Base-by-base conservation (phyloP, 371 early-diverging fungal genomes). In the Rhizopus sp. region DNA sequence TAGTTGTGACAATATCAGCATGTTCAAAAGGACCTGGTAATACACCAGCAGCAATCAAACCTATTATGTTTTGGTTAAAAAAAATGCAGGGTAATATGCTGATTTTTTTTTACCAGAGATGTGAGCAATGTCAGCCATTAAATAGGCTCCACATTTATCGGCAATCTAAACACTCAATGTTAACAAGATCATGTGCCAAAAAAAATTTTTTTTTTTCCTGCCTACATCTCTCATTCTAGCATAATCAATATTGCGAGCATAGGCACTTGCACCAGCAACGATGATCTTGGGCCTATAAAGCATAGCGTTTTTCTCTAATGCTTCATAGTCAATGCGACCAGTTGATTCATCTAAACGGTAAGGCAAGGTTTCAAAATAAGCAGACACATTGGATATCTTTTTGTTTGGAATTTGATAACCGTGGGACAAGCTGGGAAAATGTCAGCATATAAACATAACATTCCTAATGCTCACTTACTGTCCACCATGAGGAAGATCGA, bases 71-170 rank as follows among this genome's bases (percentile, higher is more conserved):
- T 23, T 23, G 23, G 23, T 23, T 23, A 23, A 23, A 23, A 23
- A 23, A 23, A 23, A 2, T 23, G 23, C n/a, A 2, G 23, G 23
- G 23, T 23, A 23, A 23, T 23, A 23, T 23, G 23, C 23, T 23
- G 23, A 23, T 23, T 23, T 23, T 15, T 5, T 1, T 23, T 46
- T 46, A 46, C 46, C 98, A 53, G 89, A 84, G 65, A 98, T 92
- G 75, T 99, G 99, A 17, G 99, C 99, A 83, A 99, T 99, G 77
- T 99, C 99, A 59, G 88, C 90, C 91, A 98, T 90, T 59, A 99
- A 82, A 71, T 94, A 98, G 17, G 98, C 96, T 68, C 87, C 88
- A 45, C 88, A 84, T 45, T 84, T 82, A 60, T 89, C 87, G 49
- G 95, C 92, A 72, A 97, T 94, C 85, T 90, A 72, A 54, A 53